phyloP scores from a whole-genome alignment of 2,329 filamentous ascomycete genomes.

The Pyricularia sp. region DNA sequence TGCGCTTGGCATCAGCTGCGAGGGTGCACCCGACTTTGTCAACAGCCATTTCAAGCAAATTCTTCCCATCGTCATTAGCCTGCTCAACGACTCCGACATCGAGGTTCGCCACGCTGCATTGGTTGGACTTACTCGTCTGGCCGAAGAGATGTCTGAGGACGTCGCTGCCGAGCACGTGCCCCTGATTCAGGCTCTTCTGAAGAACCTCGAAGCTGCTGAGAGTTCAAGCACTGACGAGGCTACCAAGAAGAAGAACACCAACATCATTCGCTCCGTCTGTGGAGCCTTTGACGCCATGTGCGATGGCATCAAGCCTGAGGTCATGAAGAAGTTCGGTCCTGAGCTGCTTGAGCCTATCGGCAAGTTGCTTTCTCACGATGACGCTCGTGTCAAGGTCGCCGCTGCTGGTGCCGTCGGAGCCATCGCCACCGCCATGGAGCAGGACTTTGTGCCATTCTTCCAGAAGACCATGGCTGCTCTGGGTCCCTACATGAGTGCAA shows the following conservation, averaged over 20 bases:
- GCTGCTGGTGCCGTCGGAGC: slow-evolving; percentile 85
- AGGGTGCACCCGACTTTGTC: slow-evolving; percentile 95
- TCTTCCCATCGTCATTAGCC: slow-evolving; percentile 72
- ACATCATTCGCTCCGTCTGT: slow-evolving; percentile 83
- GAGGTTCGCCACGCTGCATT: slow-evolving; percentile 81
- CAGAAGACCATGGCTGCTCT: slow-evolving; percentile 84
- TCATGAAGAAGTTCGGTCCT: slow-evolving; percentile 72
- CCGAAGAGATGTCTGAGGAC: slow-evolving; percentile 88
- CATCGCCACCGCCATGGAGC: slow-evolving; percentile 76
- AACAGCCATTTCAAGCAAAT: slow-evolving; percentile 83
- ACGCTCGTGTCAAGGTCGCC: slow-evolving; percentile 82
- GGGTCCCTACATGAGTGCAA: slow-evolving; percentile 73
- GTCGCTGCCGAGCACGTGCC: slow-evolving; percentile 76
- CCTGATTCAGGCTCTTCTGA: slow-evolving; percentile 74
- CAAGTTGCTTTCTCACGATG: slow-evolving; percentile 71
- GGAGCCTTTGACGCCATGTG: slow-evolving; percentile 87
- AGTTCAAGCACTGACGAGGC: slow-evolving; percentile 52
- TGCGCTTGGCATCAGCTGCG: slow-evolving; percentile 85
- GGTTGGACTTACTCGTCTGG: slow-evolving; percentile 78
- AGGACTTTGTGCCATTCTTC: slow-evolving; percentile 85
- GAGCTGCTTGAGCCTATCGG: slow-evolving; percentile 81
- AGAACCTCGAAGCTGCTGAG: slow-evolving; percentile 79
- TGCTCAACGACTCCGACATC: slow-evolving; percentile 76
- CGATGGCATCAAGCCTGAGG: slow-evolving; percentile 70
- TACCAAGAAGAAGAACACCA: slow-evolving; percentile 64